Base-by-base conservation (phyloP, 371 early-diverging fungal genomes). In the Nosema muscidifuracis region DNA sequence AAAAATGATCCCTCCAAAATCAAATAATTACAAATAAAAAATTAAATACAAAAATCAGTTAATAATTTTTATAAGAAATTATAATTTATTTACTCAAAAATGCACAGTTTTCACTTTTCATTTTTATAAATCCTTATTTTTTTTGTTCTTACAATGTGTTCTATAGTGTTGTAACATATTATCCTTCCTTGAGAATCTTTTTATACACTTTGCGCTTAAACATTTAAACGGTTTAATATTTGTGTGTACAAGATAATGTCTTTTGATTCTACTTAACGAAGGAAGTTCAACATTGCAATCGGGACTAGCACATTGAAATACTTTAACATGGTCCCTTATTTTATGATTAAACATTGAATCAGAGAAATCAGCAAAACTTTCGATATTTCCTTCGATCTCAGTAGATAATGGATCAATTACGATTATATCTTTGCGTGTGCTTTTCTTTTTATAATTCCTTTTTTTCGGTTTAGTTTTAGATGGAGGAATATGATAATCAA, bases 81-180 rank as follows among this genome's bases (percentile, higher is more conserved):
- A n/a, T n/a, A n/a, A n/a, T n/a, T n/a, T n/a, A n/a, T n/a, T n/a
- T n/a, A n/a, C n/a, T n/a, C n/a, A n/a, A n/a, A n/a, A n/a, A n/a
- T n/a, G n/a, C n/a, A n/a, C n/a, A n/a, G n/a, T n/a, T n/a, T n/a
- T n/a, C n/a, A n/a, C n/a, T n/a, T n/a, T n/a, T n/a, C n/a, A n/a
- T n/a, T n/a, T n/a, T n/a, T n/a, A n/a, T n/a, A n/a, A n/a, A n/a
- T n/a, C n/a, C n/a, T n/a, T n/a, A n/a, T n/a, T 40, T 40, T 47
- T 47, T 31, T 56, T 56, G 13, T 20, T 57, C 15, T 53, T 66
- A 57, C 84, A 84, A 55, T 84, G 84, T 2, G 65, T 73, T 44
- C 77, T 78, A 57, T 80, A 84, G 44, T 84, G 84, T 67, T 84
- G 83, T n/a, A 81, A 51, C 84, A 84, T 84, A 62, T 84, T 84